These are phyloP conservation scores for Artemisia tridentata DNA, from an alignment of 129 eudicot species.

Conservation along the genomic window DNA sequence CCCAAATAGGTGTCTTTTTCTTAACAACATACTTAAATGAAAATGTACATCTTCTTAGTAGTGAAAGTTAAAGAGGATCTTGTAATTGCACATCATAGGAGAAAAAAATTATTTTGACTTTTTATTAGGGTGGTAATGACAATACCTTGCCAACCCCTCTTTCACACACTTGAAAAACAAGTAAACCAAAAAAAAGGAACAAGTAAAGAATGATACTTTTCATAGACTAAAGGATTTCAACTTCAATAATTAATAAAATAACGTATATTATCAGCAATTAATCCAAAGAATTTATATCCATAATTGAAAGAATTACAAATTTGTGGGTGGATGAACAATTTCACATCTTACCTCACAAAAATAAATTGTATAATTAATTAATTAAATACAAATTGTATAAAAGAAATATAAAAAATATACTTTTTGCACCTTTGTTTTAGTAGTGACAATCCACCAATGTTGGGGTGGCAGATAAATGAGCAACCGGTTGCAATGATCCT, in stretches of 20 bases:
- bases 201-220: slow-evolving; percentile 53
- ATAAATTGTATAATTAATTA: slow-evolving; percentile 14
- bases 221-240: slow-evolving; percentile 14
- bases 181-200: slow-evolving; percentile 35
- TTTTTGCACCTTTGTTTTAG: slow-evolving; percentile 46
- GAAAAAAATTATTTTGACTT: slow-evolving; percentile 33
- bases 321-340: slow-evolving; percentile 28
- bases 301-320: slow-evolving; percentile 9
- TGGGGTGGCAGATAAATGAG: slow-evolving; percentile 52
- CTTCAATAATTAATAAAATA: slow-evolving; percentile 1
- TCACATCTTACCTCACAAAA: slow-evolving; percentile 33
- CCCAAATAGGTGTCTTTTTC: not conserved
- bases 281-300: slow-evolving; percentile 28
- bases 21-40: not conserved
- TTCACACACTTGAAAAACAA: slow-evolving; percentile 33
- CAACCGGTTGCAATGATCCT: slow-evolving; percentile 36
- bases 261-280: slow-evolving; percentile 17
- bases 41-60: not conserved
- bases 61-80: not conserved
- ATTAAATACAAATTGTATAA: slow-evolving; percentile 27
- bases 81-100: slow-evolving; percentile 23
- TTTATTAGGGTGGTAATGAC: slow-evolving; percentile 36
- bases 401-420: slow-evolving; percentile 19
- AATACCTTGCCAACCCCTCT: slow-evolving; percentile 43
- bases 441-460: slow-evolving; percentile 83